Evolutionary conservation across 768 basidiomycete genomes (phyloP).

Genomic region (Terana coerulea): DNA sequence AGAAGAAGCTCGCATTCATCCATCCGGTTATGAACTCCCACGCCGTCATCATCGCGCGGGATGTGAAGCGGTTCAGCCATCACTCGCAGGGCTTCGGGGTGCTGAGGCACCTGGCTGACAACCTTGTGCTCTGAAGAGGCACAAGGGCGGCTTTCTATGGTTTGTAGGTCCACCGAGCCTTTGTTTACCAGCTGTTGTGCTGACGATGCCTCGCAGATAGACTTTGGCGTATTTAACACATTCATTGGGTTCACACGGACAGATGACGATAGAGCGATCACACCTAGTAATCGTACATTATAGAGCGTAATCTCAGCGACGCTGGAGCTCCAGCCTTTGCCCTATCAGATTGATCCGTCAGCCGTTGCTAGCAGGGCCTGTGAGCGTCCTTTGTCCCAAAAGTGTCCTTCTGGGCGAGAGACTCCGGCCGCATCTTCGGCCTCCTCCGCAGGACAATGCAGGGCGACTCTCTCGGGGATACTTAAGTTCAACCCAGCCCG

Average conservation of each 20-base stretch:
- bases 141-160: background rate
- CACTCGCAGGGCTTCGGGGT: conserved; percentile 64
- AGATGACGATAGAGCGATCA: background rate
- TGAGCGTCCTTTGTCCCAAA: no score
- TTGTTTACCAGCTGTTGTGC: background rate
- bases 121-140: conserved; percentile 40
- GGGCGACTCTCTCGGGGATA: no score
- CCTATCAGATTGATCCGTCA: no score
- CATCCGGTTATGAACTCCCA: conserved; percentile 59
- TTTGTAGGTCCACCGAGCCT: background rate
- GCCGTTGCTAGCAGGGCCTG: no score
- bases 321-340: no score
- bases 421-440: no score
- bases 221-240: background rate
- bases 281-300: background rate
- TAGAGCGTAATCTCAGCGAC: background rate
- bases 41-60: conserved; percentile 67
- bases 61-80: conserved; percentile 52
- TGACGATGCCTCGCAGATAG: no score
- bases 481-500: no score
- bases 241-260: background rate
- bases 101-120: conserved; percentile 67
- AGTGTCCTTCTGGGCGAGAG: no score
- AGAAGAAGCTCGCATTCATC: conserved; percentile 71
- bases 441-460: no score